Conservation (phyloP, 192 early-diverging fungal species). For the Umbelopsis vinacea region DNA sequence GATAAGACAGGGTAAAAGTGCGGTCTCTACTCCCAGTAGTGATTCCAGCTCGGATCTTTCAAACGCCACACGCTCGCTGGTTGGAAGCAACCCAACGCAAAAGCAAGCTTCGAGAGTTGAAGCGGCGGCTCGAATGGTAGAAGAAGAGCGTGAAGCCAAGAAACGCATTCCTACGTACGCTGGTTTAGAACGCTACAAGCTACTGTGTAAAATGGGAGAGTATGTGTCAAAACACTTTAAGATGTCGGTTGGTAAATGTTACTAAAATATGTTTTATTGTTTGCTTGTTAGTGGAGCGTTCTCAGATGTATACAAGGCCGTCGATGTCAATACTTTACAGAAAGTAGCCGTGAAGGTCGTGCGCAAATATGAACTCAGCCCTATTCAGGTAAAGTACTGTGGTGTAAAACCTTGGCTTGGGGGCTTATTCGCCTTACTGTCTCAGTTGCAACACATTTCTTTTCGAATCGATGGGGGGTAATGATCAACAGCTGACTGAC, state of each 20-base stretch:
- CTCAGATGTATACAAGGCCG: constrained; percentile 80
- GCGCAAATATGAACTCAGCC: constrained; percentile 74
- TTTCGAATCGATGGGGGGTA: background rate
- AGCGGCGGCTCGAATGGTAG: constrained; percentile 23
- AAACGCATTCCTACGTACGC: constrained; percentile 54
- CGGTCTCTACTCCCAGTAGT: background rate
- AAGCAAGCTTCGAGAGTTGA: constrained; percentile 19
- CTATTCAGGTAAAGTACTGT: constrained; percentile 61
- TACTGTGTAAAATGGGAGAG: constrained; percentile 73
- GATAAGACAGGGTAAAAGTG: constrained; percentile 18
- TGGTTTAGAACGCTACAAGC: constrained; percentile 57
- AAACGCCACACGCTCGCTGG: background rate
- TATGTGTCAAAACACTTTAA: constrained; percentile 44
- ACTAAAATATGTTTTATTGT: constrained; percentile 22
- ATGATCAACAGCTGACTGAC: constrained; percentile 8
- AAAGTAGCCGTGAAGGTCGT: constrained; percentile 87
- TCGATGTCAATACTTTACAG: constrained; percentile 57
- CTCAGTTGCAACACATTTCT: background rate
- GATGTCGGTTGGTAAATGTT: background rate
- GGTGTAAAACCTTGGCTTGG: too few species aligned
- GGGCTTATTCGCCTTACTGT: too few species aligned
- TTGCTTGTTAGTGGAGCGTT: constrained; percentile 73
- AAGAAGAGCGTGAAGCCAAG: constrained; percentile 29
- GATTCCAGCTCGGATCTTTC: constrained; percentile 7
- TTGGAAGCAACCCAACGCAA: background rate